Base-by-base conservation (phyloP, 176 grass and related monocot genomes). In the Aegilops tauschii region DNA sequence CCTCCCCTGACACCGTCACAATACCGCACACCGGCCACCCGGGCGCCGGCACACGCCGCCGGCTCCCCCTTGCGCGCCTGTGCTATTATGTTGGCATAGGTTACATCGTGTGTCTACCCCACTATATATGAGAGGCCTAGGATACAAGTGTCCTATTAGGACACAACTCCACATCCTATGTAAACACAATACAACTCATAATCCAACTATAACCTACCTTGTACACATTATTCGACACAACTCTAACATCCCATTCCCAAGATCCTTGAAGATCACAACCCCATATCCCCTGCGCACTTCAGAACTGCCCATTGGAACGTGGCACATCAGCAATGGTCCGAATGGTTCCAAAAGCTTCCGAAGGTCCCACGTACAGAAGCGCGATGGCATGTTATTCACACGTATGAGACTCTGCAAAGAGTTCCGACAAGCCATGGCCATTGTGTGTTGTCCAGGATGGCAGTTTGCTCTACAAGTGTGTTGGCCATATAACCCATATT, bases 341-440 rank as follows among this genome's bases (percentile, higher is more conserved):
- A 47, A 83, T 17, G 12, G 16, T 12, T 13, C 4, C 67, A 87
- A 80, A 1, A 87, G 77, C 27, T 45, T 28, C 18, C 3, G 9
- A 12, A 86, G 12, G 0, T 80, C 54, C 12, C 18, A 30, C 2
- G 1, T 21, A 40, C 4, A 8, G 68, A 72, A 80, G 17, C 52
- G 37, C 1, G 8, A 37, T 23, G 84, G 76, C 36, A 86, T 36
- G 50, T 80, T 86, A 65, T 49, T 86, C 66, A 86, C 66, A 1
- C 56, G 68, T 2, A 81, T 5, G 20, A 80, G 72, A 49, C 54
- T 10, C 28, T 1, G 28, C 29, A 87, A 20, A 78, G 50, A 25
- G 52, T 36, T 86, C 2, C 54, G 28, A 27, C 9, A 42, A 27
- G 5, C 28, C 20, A 1, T 3, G 8, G 67, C 72, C 1, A 86